Conservation (phyloP, 2,329 filamentous ascomycete species). For the Alternaria consortialis region DNA sequence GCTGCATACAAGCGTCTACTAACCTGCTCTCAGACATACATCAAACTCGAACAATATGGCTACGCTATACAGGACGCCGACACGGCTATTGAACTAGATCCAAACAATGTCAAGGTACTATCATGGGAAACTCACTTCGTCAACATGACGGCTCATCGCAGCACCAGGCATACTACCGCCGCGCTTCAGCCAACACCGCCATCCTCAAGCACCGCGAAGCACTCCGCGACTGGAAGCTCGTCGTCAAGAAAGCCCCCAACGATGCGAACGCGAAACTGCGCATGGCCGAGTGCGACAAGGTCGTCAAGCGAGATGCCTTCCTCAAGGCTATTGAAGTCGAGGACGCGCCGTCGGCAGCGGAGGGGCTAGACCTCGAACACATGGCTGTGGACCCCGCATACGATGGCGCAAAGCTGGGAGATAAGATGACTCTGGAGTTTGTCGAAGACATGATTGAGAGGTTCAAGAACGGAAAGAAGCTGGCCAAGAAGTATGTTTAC, state of each 20-base stretch:
- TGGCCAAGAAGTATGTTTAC: conserved; percentile 96
- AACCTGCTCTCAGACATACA: conserved; percentile 72
- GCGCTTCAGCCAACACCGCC: conserved; percentile 89
- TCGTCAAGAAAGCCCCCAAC: conserved; percentile 82
- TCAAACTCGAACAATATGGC: conserved; percentile 94
- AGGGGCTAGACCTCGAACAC: conserved; percentile 85
- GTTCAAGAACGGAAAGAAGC: conserved; percentile 88
- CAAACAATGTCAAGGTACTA: conserved; percentile 83
- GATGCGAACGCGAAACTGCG: conserved; percentile 94
- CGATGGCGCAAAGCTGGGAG: conserved; percentile 80
- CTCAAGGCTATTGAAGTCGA: conserved; percentile 93
- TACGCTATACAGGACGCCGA: conserved; percentile 91
- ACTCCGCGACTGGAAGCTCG: conserved; percentile 89
- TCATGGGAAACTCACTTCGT: background rate
- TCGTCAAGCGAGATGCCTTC: conserved; percentile 91
- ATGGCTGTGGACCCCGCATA: conserved; percentile 86
- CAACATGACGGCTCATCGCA: conserved; percentile 12
- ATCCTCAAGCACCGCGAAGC: conserved; percentile 90
- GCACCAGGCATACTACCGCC: conserved; percentile 85
- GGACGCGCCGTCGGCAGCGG: conserved; percentile 90
- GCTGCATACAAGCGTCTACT: conserved; percentile 28
- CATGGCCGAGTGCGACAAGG: conserved; percentile 91
- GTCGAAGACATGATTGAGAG: conserved; percentile 96
- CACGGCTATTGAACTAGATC: conserved; percentile 89
- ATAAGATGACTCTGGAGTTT: conserved; percentile 94